Conservation (phyloP, 2,329 filamentous ascomycete species). For the Penicillium sp. region DNA sequence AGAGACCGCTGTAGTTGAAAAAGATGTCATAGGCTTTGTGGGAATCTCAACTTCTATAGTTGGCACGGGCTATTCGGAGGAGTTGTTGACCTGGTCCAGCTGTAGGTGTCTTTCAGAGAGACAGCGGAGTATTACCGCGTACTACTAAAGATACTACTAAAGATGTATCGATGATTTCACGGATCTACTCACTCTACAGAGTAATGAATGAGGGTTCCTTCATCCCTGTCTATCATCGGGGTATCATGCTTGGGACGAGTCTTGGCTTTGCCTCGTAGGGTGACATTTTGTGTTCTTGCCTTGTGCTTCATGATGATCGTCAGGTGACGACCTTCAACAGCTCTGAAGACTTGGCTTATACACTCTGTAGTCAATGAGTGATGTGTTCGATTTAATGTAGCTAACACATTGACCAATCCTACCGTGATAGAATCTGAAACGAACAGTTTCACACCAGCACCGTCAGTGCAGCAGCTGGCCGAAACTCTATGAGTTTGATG, state of each 20-base stretch:
- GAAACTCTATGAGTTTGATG: not conserved
- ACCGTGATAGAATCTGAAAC: not conserved
- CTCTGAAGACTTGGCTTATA: not conserved
- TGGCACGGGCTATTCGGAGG: not conserved
- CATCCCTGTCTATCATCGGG: not conserved
- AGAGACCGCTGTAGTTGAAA: not conserved
- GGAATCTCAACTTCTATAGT: not conserved
- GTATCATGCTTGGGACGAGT: not conserved
- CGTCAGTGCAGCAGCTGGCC: not conserved
- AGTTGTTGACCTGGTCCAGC: not conserved
- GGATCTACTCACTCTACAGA: not conserved
- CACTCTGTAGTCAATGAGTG: not conserved
- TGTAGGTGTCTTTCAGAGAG: not conserved
- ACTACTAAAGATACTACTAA: not conserved
- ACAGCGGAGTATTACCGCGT: not conserved
- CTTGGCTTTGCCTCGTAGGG: constrained; percentile 7
- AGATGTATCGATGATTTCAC: not conserved
- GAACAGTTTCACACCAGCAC: not conserved
- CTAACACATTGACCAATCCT: not conserved
- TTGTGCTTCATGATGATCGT: not conserved
- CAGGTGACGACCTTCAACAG: not conserved
- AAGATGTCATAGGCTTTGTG: not conserved
- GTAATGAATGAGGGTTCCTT: not conserved
- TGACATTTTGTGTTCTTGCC: not conserved
- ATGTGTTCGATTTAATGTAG: not conserved